Evolutionary conservation across 331 rosid species (phyloP).

Genomic region (Malus hybrid): DNA sequence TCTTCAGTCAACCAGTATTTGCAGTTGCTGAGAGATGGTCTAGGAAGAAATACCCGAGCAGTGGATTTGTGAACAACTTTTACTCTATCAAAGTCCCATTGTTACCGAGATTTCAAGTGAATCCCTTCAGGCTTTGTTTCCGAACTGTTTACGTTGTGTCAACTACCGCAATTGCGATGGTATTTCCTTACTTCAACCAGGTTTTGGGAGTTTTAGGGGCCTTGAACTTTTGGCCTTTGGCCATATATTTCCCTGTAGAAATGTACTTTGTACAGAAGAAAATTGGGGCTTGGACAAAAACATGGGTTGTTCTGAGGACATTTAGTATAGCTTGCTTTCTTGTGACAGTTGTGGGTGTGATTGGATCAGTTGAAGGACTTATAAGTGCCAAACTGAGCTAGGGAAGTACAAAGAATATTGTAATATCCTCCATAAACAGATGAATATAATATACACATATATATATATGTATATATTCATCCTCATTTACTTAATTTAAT

Average conservation of each 20-base stretch:
- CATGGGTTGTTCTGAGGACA: slow-evolving; percentile 50
- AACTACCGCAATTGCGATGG: slow-evolving; percentile 56
- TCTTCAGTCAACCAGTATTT: slow-evolving; percentile 54
- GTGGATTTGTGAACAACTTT: slow-evolving; percentile 43
- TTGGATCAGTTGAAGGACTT: slow-evolving; percentile 72
- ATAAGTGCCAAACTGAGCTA: slow-evolving; percentile 38
- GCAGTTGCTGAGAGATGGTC: slow-evolving; percentile 58
- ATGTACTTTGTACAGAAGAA: slow-evolving; percentile 72
- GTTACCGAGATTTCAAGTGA: slow-evolving; percentile 37
- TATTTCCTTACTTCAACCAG: slow-evolving; percentile 83
- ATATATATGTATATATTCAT: background rate
- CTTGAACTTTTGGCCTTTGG: slow-evolving; percentile 74
- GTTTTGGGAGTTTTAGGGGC: slow-evolving; percentile 75
- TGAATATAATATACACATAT: no score
- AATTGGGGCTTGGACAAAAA: slow-evolving; percentile 51
- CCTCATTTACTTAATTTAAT: background rate
- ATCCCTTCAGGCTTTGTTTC: slow-evolving; percentile 49
- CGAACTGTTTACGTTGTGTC: slow-evolving; percentile 58
- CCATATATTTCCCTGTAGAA: slow-evolving; percentile 73
- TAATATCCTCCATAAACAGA: background rate
- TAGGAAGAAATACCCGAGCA: slow-evolving; percentile 41
- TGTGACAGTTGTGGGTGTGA: slow-evolving; percentile 37
- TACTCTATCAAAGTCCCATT: slow-evolving; percentile 41
- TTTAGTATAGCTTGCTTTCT: slow-evolving; percentile 64
- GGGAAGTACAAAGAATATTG: background rate